phyloP scores from a whole-genome alignment of 257 asterid species.

The Oldenlandia corymbosa region DNA sequence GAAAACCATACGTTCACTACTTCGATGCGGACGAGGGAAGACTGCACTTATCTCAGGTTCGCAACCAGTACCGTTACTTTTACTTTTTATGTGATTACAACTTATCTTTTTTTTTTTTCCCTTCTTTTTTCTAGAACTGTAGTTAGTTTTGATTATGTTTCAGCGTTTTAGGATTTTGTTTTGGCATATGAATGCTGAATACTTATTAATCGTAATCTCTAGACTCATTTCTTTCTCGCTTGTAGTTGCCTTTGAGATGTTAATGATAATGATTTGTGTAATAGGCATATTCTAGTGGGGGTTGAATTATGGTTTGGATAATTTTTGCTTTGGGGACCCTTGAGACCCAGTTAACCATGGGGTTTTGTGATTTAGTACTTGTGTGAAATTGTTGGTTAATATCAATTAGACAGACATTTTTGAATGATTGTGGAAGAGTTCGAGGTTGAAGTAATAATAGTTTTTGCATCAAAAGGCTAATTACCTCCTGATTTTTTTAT shows the following conservation, averaged over 20 bases:
- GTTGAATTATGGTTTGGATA: not conserved
- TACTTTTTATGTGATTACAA: too few species aligned
- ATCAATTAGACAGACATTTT: not conserved
- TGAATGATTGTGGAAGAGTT: not conserved
- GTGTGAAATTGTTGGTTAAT: not conserved
- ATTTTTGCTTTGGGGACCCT: not conserved
- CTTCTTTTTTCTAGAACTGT: too few species aligned
- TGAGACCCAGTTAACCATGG: too few species aligned
- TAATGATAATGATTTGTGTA: too few species aligned
- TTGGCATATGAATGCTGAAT: not conserved
- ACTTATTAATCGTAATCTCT: too few species aligned
- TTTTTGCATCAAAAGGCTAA: not conserved
- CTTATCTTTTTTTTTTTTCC: too few species aligned
- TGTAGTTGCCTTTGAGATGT: not conserved
- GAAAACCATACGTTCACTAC: conserved; percentile 48
- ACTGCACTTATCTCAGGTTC: conserved; percentile 88
- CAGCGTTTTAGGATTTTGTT: not conserved
- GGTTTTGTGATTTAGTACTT: too few species aligned
- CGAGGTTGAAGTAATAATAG: not conserved
- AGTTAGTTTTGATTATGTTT: not conserved
- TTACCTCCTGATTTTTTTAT: not conserved
- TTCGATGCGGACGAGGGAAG: conserved; percentile 45
- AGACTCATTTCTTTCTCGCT: not conserved
- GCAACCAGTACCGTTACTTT: not conserved
- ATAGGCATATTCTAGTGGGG: not conserved